Evolutionary conservation across 2,329 filamentous ascomycete genomes (phyloP).

Genomic region (Epichloe sp.): DNA sequence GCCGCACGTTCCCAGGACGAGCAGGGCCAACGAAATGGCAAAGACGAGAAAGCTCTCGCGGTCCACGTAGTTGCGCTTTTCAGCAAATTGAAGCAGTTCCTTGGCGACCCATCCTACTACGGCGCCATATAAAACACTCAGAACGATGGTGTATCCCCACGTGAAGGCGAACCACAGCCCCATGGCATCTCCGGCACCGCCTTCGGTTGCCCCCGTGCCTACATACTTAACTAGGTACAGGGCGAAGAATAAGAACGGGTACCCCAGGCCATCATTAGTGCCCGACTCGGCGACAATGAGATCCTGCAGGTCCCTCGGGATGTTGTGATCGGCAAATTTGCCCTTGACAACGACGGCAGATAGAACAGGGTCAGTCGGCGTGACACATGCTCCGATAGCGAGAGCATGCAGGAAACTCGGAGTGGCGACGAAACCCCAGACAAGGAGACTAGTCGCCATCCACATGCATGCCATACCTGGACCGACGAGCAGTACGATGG

Average conservation of each 20-base stretch:
- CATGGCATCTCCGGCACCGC: constrained; percentile 54
- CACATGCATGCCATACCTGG: constrained; percentile 83
- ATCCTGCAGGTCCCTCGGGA: constrained; percentile 67
- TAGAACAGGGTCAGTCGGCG: constrained; percentile 78
- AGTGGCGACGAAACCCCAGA: constrained; percentile 64
- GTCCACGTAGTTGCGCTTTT: constrained; percentile 70
- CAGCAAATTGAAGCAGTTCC: constrained; percentile 71
- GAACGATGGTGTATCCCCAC: constrained; percentile 67
- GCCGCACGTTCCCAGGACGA: constrained; percentile 76
- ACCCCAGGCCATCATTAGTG: constrained; percentile 79
- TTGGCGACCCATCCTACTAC: constrained; percentile 71
- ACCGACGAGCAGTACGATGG: constrained; percentile 60
- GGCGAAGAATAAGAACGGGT: constrained; percentile 77
- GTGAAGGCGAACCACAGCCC: constrained; percentile 77
- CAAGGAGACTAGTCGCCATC: constrained; percentile 63
- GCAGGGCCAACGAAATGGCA: constrained; percentile 71
- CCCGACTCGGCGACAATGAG: constrained; percentile 75
- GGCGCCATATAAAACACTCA: constrained; percentile 67
- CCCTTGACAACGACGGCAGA: constrained; percentile 88
- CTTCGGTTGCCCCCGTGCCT: constrained; percentile 42
- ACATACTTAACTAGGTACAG: constrained; percentile 72
- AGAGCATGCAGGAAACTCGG: constrained; percentile 66
- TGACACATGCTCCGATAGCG: constrained; percentile 74
- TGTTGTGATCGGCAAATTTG: constrained; percentile 83
- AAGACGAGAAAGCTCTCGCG: constrained; percentile 81